Evolutionary conservation across 768 basidiomycete species (phyloP).

Genomic region (Xerocomus potaroensis): DNA sequence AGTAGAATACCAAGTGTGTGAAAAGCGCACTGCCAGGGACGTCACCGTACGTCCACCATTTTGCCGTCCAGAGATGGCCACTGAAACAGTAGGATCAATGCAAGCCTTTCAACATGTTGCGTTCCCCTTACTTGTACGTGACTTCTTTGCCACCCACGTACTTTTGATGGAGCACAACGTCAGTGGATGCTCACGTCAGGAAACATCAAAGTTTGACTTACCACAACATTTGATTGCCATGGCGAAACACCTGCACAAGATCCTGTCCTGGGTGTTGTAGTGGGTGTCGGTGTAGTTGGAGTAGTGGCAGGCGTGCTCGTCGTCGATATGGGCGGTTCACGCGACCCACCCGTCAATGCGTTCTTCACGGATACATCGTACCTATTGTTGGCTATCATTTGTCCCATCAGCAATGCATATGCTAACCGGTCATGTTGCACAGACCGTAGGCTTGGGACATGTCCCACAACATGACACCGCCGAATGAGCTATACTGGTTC

Average conservation of each 20-base stretch:
- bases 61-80: constrained; percentile 47
- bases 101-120: background rate
- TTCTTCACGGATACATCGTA: constrained; percentile 61
- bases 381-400: constrained; percentile 45
- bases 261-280: constrained; percentile 11
- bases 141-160: constrained; percentile 45
- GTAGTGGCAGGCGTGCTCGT: constrained; percentile 9
- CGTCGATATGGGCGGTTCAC: constrained; percentile 20
- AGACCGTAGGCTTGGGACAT: constrained; percentile 44
- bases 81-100: constrained; percentile 21
- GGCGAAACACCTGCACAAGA: constrained; percentile 41
- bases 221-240: constrained; percentile 40
- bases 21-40: constrained; percentile 26
- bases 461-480: constrained; percentile 44
- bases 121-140: constrained; percentile 36
- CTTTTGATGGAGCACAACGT: constrained; percentile 18
- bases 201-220: constrained; percentile 20
- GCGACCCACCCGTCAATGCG: constrained; percentile 44
- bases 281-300: constrained; percentile 7
- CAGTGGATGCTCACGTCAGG: background rate
- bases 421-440: background rate
- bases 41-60: constrained; percentile 46
- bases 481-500: constrained; percentile 41
- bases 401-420: background rate
- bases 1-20: background rate